Percentiles rank a stretch among this genome's conserved stretches.
phyloP scores from a whole-genome alignment of 2,329 filamentous ascomycete species.

The Pseudocercospora crystallina region DNA sequence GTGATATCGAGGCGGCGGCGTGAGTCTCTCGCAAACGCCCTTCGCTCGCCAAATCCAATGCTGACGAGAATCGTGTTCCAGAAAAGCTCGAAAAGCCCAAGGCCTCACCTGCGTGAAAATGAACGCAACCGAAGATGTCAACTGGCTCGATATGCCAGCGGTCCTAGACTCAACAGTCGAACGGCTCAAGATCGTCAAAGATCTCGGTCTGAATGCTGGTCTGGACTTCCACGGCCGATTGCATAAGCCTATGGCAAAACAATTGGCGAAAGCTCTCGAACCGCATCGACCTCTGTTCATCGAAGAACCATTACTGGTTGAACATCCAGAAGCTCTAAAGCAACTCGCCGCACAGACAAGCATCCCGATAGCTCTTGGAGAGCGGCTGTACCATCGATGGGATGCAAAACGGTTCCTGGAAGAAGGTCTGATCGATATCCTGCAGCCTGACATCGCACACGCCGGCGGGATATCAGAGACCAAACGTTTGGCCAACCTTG shows the following conservation, averaged over 20 bases:
- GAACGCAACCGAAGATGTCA: conserved; percentile 75
- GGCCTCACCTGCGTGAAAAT: conserved; percentile 71
- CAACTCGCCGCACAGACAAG: conserved; percentile 58
- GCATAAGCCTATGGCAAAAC: conserved; percentile 79
- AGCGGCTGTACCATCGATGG: conserved; percentile 71
- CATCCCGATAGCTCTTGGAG: conserved; percentile 69
- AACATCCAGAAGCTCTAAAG: conserved; percentile 67
- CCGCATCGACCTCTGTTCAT: conserved; percentile 72
- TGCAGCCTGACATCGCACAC: conserved; percentile 73
- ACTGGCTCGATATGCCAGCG: conserved; percentile 72
- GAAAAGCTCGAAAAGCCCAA: conserved; percentile 58
- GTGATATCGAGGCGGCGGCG: conserved; percentile 58
- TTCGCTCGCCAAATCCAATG: no score
- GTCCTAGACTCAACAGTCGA: conserved; percentile 64
- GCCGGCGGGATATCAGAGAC: conserved; percentile 71
- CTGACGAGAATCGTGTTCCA: no score
- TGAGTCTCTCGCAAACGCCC: no score
- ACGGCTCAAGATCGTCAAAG: conserved; percentile 67
- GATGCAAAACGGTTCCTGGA: conserved; percentile 72
- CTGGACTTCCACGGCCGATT: conserved; percentile 77
- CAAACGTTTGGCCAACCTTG: conserved; percentile 67
- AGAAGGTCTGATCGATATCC: conserved; percentile 65
- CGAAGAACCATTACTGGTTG: conserved; percentile 70
- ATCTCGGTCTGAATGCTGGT: conserved; percentile 68
- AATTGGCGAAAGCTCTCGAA: conserved; percentile 66